A percentile compares a stretch with the other conserved stretches of the same genome.
These are phyloP conservation scores for Hericium erinaceus DNA, from an alignment of 768 basidiomycete species.

Conservation along the genomic window DNA sequence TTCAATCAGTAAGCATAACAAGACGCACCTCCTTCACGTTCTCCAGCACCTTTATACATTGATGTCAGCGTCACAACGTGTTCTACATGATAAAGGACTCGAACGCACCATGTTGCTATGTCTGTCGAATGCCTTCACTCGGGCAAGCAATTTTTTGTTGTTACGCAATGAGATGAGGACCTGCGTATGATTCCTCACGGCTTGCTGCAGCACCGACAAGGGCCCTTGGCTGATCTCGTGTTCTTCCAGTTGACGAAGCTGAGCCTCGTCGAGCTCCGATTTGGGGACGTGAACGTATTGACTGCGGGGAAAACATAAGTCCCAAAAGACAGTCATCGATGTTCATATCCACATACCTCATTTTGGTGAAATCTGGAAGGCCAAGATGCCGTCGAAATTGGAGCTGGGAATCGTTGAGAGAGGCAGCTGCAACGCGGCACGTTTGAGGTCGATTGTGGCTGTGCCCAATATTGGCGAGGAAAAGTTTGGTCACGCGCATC, in stretches of 20 bases:
- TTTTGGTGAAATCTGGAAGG: background rate
- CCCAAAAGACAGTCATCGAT: background rate
- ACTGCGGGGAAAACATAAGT: slow-evolving; percentile 32
- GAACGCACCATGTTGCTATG: slow-evolving; percentile 92
- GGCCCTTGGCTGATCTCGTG: slow-evolving; percentile 99
- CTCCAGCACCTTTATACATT: slow-evolving; percentile 66
- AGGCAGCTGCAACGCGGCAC: too few species aligned
- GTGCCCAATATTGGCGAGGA: slow-evolving; percentile 15
- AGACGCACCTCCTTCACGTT: slow-evolving; percentile 85
- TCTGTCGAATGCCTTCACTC: slow-evolving; percentile 97
- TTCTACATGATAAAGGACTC: background rate
- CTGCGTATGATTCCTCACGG: slow-evolving; percentile 95
- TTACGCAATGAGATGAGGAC: slow-evolving; percentile 95
- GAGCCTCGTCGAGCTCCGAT: slow-evolving; percentile 95
- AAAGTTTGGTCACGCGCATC: slow-evolving; percentile 20
- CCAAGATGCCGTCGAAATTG: too few species aligned
- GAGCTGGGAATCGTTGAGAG: too few species aligned
- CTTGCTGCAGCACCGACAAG: slow-evolving; percentile 90
- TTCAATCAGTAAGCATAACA: background rate
- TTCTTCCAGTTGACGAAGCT: slow-evolving; percentile 92
- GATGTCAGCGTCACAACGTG: slow-evolving; percentile 6
- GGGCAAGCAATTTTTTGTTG: slow-evolving; percentile 93
- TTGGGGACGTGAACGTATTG: slow-evolving; percentile 96
- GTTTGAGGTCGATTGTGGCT: background rate
- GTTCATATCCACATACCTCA: slow-evolving; percentile 9